Conservation (phyloP, 2,329 filamentous ascomycete genomes). For the Zelopaecilomyces penicillatus region DNA sequence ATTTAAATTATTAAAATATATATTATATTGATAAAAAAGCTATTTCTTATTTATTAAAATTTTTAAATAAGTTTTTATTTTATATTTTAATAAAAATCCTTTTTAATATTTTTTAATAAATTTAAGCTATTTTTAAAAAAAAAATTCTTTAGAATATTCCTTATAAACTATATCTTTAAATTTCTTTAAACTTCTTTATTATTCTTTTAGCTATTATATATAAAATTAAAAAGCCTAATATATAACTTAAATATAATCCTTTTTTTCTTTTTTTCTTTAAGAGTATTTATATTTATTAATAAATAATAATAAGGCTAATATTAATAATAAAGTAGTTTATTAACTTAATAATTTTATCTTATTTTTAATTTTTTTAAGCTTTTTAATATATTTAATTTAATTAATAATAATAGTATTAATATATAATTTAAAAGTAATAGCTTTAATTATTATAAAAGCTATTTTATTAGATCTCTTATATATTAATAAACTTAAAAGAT, state of each 20-base stretch:
- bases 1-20: slow-evolving; percentile 9
- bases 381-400: not conserved
- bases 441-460: not conserved
- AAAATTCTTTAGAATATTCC: not conserved
- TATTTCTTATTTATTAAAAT: slow-evolving; percentile 2
- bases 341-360: not conserved
- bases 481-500: too few relatives aligned
- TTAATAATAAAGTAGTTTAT: not conserved
- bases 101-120: not conserved
- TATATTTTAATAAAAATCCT: not conserved
- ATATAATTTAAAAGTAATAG: not conserved
- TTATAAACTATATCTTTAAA: not conserved
- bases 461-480: not conserved
- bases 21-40: slow-evolving; percentile 8
- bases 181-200: not conserved
- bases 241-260: not conserved
- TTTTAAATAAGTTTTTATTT: not conserved
- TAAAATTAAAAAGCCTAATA: not conserved
- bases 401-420: not conserved
- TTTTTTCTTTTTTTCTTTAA: not conserved
- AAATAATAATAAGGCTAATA: not conserved
- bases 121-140: not conserved
- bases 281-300: not conserved
- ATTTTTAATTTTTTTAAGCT: not conserved
- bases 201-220: not conserved